Conservation (phyloP, 257 asterid species). For the Coffea canephora region DNA sequence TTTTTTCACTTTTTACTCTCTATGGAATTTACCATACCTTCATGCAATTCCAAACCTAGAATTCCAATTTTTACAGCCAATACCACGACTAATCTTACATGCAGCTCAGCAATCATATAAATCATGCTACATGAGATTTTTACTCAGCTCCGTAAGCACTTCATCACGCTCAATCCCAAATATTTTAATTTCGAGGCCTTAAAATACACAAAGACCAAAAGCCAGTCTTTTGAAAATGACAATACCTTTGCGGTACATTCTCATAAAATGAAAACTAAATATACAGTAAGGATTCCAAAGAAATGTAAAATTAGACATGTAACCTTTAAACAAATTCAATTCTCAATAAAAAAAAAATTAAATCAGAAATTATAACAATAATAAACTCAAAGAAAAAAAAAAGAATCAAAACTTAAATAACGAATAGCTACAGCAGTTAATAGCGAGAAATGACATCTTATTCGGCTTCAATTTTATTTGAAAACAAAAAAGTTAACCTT, state of each 20-base stretch:
- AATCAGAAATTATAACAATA: not conserved
- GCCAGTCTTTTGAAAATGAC: no score
- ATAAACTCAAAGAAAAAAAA: no score
- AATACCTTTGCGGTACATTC: not conserved
- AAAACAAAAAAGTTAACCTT: constrained; percentile 39
- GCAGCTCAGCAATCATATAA: no score
- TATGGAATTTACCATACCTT: not conserved
- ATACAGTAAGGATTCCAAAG: not conserved
- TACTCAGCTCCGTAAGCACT: not conserved
- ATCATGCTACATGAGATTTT: no score
- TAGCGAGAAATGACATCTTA: not conserved
- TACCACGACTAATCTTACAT: no score
- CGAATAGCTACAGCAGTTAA: not conserved
- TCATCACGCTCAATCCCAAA: not conserved
- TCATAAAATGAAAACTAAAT: not conserved
- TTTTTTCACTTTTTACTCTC: not conserved
- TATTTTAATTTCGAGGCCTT: no score
- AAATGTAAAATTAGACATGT: no score
- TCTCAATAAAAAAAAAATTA: not conserved
- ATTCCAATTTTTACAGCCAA: not conserved
- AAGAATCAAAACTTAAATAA: not conserved
- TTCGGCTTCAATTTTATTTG: not conserved
- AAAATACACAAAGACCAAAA: no score
- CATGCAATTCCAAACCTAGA: not conserved
- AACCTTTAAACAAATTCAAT: no score